Percentiles rank a stretch among this genome's conserved stretches.
Evolutionary conservation across 2,329 filamentous ascomycete species (phyloP).

Genomic region (Stachybotrys echinatus): DNA sequence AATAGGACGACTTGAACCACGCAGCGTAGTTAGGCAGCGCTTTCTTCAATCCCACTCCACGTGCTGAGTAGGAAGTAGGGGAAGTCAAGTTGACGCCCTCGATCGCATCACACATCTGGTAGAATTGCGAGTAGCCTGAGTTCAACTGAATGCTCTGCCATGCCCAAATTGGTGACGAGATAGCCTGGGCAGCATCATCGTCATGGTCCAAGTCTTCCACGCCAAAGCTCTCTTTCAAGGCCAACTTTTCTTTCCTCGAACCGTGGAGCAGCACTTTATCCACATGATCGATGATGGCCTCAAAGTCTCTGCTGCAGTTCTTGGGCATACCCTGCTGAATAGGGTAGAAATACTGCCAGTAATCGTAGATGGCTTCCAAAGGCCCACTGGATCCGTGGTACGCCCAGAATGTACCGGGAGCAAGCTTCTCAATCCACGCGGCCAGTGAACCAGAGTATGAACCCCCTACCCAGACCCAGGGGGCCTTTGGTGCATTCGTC

Average conservation of each 20-base stretch:
- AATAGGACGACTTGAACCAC: constrained; percentile 2
- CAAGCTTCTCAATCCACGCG: constrained; percentile 65
- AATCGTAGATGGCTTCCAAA: constrained; percentile 68
- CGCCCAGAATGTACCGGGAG: constrained; percentile 71
- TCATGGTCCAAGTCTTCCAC: constrained; percentile 32
- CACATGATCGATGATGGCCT: constrained; percentile 42
- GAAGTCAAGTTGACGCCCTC: constrained; percentile 8
- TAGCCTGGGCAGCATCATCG: constrained; percentile 33
- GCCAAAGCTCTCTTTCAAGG: constrained; percentile 41
- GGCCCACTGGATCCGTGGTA: constrained; percentile 74
- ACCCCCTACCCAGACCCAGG: constrained; percentile 73
- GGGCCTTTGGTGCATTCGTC: constrained; percentile 57
- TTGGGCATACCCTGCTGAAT: constrained; percentile 38
- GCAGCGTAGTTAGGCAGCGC: constrained; percentile 5
- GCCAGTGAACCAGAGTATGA: constrained; percentile 74
- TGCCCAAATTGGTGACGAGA: constrained; percentile 8
- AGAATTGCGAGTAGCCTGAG: constrained; percentile 27
- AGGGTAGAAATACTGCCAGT: constrained; percentile 52
- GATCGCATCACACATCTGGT: constrained; percentile 28
- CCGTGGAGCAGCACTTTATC: constrained; percentile 41
- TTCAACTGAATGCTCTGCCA: constrained; percentile 32
- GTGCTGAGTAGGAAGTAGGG: background rate
- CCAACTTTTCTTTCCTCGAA: constrained; percentile 17
- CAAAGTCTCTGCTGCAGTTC: constrained; percentile 58
- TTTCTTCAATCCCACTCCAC: constrained; percentile 4